Base-by-base conservation (phyloP, 805 yeast genomes). In the Zygosaccharomyces kombuchaensis region DNA sequence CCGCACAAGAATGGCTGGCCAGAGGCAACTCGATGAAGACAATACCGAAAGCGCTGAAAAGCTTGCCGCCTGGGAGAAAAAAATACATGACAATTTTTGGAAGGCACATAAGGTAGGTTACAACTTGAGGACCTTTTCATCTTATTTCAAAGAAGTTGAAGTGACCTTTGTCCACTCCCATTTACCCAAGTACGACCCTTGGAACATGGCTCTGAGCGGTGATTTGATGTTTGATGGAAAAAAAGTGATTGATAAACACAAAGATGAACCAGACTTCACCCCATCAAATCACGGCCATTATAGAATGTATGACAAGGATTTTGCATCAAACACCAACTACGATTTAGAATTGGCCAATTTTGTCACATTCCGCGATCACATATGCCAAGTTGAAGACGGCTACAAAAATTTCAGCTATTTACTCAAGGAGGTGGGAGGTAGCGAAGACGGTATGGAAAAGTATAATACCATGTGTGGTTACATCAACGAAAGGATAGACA, bases 141-240 rank as follows among this genome's bases (percentile, higher is more conserved):
- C 45, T 2, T 44, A 38, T 22, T 48, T 48, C 16, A 43, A 44
- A 5, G 50, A 44, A n/a, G 40, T 51, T 2, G 51, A 59, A n/a
- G 59, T 67, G 2, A 57, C 68, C 51, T 68, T 70, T 38, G 63
- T 69, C 7, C 74, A 70, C 53, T 68, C 72, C 12, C 68, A 70
- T 50, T 58, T 53, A 40, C 73, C 73, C n/a, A 69, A 70, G 52
- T 58, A 68, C 38, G 61, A 69, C 47, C 74, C 74, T 16, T 58
- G 61, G 44, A 44, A 42, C 13, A 49, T 58, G 39, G 54, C 55
- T 10, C 30, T 48, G 10, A 31, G 42, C 4, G 45, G 53, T 13
- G 63, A 52, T 34, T 50, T 60, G 34, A 58, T 40, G 29, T 51
- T 32, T 32, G 51, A 53, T 44, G 55, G 51, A 12, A 43, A 38